A percentile compares a stretch with the other conserved stretches of the same genome.
phyloP scores from a whole-genome alignment of 331 rosid genomes.

The Erythrophleum ivorense region DNA sequence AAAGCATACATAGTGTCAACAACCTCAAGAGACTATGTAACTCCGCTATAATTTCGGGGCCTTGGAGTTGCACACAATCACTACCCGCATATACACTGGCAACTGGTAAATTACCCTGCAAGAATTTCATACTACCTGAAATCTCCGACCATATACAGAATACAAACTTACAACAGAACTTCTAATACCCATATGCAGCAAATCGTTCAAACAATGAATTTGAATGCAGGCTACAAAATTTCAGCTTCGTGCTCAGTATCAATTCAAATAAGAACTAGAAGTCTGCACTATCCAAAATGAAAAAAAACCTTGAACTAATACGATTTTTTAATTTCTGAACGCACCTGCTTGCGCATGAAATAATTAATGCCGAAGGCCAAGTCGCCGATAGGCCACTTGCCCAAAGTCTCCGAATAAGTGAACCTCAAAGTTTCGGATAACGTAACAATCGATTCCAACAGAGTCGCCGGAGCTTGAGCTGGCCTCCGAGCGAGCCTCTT shows the following conservation, averaged over 20 bases:
- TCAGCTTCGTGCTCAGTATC: not conserved
- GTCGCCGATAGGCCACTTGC: slow-evolving; percentile 98
- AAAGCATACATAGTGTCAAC: slow-evolving; percentile 75
- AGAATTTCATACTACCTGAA: not conserved
- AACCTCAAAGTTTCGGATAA: slow-evolving; percentile 86
- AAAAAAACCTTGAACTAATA: not conserved
- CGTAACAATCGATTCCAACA: slow-evolving; percentile 78
- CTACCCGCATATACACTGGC: slow-evolving; percentile 91
- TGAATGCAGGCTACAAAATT: not conserved
- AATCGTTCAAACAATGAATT: slow-evolving; percentile 1
- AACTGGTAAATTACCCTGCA: slow-evolving; percentile 88
- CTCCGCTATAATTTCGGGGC: slow-evolving; percentile 72
- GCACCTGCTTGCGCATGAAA: slow-evolving; percentile 90
- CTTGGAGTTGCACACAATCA: slow-evolving; percentile 71
- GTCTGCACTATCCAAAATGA: not conserved
- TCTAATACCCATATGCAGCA: not conserved
- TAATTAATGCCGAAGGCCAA: slow-evolving; percentile 96
- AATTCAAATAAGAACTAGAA: not conserved
- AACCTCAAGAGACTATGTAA: slow-evolving; percentile 69
- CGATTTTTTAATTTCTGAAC: not conserved
- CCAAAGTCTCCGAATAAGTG: slow-evolving; percentile 86
- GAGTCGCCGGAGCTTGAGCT: slow-evolving; percentile 91
- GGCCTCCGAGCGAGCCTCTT: slow-evolving; percentile 80
- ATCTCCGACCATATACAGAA: slow-evolving; percentile 4
- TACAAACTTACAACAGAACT: not conserved